A percentile compares a stretch with the other conserved stretches of the same genome.
These are phyloP conservation scores for Oryza australiensis DNA, from an alignment of 176 grass and related monocot genomes.

Conservation along the genomic window DNA sequence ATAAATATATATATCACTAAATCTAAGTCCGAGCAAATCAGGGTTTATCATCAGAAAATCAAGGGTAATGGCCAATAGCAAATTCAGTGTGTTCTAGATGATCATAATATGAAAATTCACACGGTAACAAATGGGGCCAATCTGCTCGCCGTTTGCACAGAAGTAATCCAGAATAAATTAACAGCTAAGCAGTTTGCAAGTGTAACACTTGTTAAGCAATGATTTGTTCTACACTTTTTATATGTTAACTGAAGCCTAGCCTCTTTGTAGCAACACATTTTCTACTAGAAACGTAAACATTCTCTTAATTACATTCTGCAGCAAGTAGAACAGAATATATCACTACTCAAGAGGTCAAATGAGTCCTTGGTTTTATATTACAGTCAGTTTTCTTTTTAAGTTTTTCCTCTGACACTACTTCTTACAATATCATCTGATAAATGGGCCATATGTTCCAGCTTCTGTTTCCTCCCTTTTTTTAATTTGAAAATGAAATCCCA, in stretches of 20 bases:
- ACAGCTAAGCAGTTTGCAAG: background rate
- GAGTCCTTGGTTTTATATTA: slow-evolving; percentile 16
- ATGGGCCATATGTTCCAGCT: background rate
- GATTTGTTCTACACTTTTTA: background rate
- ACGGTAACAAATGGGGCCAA: background rate
- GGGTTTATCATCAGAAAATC: no score
- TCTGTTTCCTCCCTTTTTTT: background rate
- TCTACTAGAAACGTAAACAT: background rate
- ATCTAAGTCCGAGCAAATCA: slow-evolving; percentile 5
- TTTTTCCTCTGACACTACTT: no score
- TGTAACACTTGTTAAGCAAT: background rate
- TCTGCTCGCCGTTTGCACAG: slow-evolving; percentile 8
- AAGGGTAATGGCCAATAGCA: slow-evolving; percentile 1
- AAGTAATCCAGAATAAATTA: background rate
- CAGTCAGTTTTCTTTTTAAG: background rate
- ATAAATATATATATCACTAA: slow-evolving; percentile 28
- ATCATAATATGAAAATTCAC: slow-evolving; percentile 24
- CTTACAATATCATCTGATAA: background rate
- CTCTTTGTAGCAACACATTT: background rate
- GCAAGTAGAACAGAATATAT: background rate
- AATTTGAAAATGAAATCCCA: background rate
- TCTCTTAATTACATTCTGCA: slow-evolving; percentile 4
- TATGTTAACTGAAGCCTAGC: background rate
- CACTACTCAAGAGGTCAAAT: background rate
- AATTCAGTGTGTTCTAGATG: slow-evolving; percentile 2